Evolutionary conservation across 768 basidiomycete genomes (phyloP), one percentile per base, ranked within the genome.

Genomic region (Amyloporia xantha): DNA sequence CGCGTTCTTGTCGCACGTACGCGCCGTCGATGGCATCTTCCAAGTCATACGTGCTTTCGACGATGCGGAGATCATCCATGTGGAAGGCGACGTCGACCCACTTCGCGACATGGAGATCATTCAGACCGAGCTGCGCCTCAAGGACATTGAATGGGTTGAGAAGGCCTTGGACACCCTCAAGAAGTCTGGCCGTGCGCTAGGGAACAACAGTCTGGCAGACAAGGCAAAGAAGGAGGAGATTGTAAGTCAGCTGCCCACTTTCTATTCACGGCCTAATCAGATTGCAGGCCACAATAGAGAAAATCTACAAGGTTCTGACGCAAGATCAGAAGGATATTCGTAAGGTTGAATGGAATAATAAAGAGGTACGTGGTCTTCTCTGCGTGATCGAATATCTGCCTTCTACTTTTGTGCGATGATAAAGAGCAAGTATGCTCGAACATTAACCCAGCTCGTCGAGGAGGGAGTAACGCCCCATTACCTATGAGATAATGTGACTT

Each of bases 91-190:
- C 59, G 93, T 99, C 49, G 77, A 98, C 68, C 96, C 96, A 10
- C 54, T 88, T 33, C 86, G 96, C 51, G 96, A 99, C 69, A 97
- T 98, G 94, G 82, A 88, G 55, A 98, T 97, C 60, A 99, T 99
- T 61, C 83, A 85, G 57, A 95, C 82, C 6, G 96, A 99, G 68
- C 73, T 99, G 17, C 77, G 93, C 41, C 70, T 99, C 37, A 99
- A 99, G 72, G 96, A 99, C 68, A 94, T 94, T 54, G 96, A 99
- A 62, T 99, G 96, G 96, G 86, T 91, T 10, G 90, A 97, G 70
- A 98, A 98, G 71, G 69, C 82, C 37, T 66, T 97, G 27, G 94
- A 94, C 0, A 70, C 66, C 39, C 66, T 91, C 54, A 91, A 89
- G 70, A 90, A 86, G 70, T 62, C 69, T 30, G 80, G 81, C 15